A percentile compares a stretch with the other conserved stretches of the same genome.
These are phyloP conservation scores for Diutina pseudorugosa DNA, from an alignment of 1,139 yeast genomes.

Conservation along the genomic window DNA sequence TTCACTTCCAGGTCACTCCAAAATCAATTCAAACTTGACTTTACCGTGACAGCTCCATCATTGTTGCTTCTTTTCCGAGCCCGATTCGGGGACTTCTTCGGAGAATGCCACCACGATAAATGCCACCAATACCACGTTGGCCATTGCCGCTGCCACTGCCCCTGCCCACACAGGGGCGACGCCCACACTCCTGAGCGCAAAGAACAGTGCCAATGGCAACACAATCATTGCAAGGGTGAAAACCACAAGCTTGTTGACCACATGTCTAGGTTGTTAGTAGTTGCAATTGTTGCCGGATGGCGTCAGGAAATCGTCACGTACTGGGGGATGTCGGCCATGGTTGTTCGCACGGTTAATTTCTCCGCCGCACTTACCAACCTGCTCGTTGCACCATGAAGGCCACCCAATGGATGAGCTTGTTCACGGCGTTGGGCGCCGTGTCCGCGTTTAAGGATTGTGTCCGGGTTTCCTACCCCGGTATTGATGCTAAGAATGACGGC, in stretches of 20 bases:
- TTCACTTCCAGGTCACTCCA: background rate
- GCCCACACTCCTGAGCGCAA: constrained; percentile 38
- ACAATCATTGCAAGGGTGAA: constrained; percentile 86
- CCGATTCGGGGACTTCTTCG: constrained; percentile 34
- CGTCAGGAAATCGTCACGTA: constrained; percentile 19
- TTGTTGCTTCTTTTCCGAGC: background rate
- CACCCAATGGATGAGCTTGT: background rate
- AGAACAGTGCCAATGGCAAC: constrained; percentile 67
- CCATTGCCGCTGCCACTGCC: constrained; percentile 78
- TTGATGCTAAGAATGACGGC: background rate
- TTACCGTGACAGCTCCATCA: background rate
- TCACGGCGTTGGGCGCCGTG: background rate
- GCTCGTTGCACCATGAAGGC: background rate
- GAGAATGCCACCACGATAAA: constrained; percentile 79
- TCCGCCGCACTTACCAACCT: background rate
- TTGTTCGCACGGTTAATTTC: background rate
- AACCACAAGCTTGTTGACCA: constrained; percentile 60
- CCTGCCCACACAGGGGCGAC: constrained; percentile 66
- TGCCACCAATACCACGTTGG: constrained; percentile 77
- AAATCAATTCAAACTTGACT: background rate
- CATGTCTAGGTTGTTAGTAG: constrained; percentile 29
- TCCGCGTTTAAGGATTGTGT: background rate
- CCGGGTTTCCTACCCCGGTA: background rate
- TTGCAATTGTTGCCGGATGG: background rate
- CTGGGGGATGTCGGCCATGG: constrained; percentile 49